Base-by-base conservation (phyloP, 805 yeast genomes). In the Dipodascus geniculatus region DNA sequence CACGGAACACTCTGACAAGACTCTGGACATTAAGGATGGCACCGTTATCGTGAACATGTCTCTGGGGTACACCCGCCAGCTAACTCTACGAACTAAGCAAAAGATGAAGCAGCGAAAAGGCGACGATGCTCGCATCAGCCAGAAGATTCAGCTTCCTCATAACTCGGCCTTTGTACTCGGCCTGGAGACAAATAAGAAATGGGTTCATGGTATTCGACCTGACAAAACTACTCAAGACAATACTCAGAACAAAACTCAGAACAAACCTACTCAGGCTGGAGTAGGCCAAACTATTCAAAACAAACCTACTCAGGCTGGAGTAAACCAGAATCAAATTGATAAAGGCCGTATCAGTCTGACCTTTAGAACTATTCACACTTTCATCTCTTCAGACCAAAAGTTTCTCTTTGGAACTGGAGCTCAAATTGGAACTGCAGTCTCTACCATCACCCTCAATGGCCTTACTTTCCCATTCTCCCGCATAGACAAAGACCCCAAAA, bases 1-100 rank as follows among this genome's bases (percentile, higher is more conserved):
- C 28, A 57, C 60, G 9, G 60, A 58, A 49, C 61, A 58, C 42
- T 49, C 60, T 8, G 61, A 58, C 49, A 58, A 58, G 48, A 55
- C 61, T 17, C 48, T 58, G 22, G 61, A 58, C 49, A 50, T 58
- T 17, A 57, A 50, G n/a, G 58, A 56, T 2, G 60, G 56, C 14
- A 53, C 58, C n/a, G 53, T 52, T 28, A 56, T 58, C 20, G 57
- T 54, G 19, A 58, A 57, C 35, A 35, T 55, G 17, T 51, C 56
- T 19, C 31, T 58, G n/a, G 61, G 61, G 42, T 57, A 58, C 8
- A 51, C 50, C 35, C 23, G 61, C 17, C n/a, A 19, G 9, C 52
- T 58, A 53, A 49, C 44, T 22, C 35, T 52, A 2, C 50, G 59
- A 14, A 33, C 42, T 23, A 52, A 52, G 53, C 22, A 28, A 16